Conservation (phyloP, 371 early-diverging fungal species). For the Rhizopus delemar region DNA sequence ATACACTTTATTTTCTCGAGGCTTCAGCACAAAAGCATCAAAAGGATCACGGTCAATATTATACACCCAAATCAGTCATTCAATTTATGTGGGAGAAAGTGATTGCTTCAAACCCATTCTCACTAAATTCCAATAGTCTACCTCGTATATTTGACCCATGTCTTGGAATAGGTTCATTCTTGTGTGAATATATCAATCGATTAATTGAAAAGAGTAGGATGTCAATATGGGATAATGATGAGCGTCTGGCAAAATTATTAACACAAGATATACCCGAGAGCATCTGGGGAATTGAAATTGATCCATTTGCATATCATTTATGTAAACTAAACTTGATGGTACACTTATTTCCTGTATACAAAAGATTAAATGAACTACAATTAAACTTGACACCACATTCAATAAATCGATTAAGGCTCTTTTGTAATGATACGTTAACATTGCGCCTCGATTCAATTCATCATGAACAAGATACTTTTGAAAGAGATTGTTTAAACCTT, state of each 20-base stretch:
- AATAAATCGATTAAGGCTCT: slow-evolving; percentile 47
- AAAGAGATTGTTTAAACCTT: slow-evolving; percentile 35
- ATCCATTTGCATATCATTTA: slow-evolving; percentile 56
- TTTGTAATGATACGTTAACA: slow-evolving; percentile 61
- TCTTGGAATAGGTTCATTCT: slow-evolving; percentile 63
- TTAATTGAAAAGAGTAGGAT: slow-evolving; percentile 35
- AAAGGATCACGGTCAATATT: slow-evolving; percentile 69
- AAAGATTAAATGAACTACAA: slow-evolving; percentile 29
- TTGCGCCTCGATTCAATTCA: slow-evolving; percentile 23
- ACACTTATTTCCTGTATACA: slow-evolving; percentile 44
- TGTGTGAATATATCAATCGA: slow-evolving; percentile 54
- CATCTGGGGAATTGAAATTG: slow-evolving; percentile 66
- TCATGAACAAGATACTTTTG: slow-evolving; percentile 33
- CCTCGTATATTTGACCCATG: slow-evolving; percentile 60
- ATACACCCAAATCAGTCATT: slow-evolving; percentile 63
- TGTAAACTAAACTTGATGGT: slow-evolving; percentile 44
- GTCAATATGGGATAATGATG: slow-evolving; percentile 44
- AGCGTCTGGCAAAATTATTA: slow-evolving; percentile 31
- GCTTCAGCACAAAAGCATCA: slow-evolving; percentile 58
- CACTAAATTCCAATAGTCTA: neutral
- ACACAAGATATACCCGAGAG: slow-evolving; percentile 35
- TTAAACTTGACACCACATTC: slow-evolving; percentile 7
- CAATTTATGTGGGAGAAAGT: slow-evolving; percentile 64
- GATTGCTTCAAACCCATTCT: slow-evolving; percentile 7
- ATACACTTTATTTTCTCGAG: slow-evolving; percentile 55